A percentile compares a stretch with the other conserved stretches of the same genome.
Evolutionary conservation across 305 asterid genomes (phyloP).

Genomic region (Rubia balearica): DNA sequence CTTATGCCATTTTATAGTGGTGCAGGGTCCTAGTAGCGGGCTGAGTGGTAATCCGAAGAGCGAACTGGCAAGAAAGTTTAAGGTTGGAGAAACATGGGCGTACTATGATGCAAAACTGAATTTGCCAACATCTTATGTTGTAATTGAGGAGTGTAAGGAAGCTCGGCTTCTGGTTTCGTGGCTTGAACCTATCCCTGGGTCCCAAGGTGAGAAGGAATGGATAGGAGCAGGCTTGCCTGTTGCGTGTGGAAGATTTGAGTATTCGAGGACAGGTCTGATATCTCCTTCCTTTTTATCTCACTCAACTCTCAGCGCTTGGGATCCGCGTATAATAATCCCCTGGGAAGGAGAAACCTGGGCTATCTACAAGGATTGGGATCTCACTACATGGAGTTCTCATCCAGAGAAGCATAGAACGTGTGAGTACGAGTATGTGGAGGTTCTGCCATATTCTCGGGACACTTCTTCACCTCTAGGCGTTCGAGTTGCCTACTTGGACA

Average conservation of each 20-base stretch:
- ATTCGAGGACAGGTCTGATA: background rate
- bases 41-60: background rate
- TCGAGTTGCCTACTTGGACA: no score
- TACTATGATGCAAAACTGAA: background rate
- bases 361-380: constrained; percentile 8
- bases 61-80: background rate
- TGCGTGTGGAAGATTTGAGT: background rate
- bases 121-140: background rate
- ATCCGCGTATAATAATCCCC: background rate
- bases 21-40: background rate
- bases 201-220: background rate
- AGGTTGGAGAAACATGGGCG: background rate
- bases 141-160: background rate
- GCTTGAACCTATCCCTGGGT: background rate
- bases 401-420: no score
- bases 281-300: background rate
- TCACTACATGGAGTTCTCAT: background rate
- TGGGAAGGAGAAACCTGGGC: constrained; percentile 14
- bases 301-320: background rate
- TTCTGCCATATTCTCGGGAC: no score
- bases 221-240: background rate
- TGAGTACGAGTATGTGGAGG: no score
- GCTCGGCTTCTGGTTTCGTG: background rate
- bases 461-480: no score
- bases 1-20: background rate